Base-by-base conservation (phyloP, 1,284 basidiomycete species). In the Xerocomus cyaneibrunnescens region DNA sequence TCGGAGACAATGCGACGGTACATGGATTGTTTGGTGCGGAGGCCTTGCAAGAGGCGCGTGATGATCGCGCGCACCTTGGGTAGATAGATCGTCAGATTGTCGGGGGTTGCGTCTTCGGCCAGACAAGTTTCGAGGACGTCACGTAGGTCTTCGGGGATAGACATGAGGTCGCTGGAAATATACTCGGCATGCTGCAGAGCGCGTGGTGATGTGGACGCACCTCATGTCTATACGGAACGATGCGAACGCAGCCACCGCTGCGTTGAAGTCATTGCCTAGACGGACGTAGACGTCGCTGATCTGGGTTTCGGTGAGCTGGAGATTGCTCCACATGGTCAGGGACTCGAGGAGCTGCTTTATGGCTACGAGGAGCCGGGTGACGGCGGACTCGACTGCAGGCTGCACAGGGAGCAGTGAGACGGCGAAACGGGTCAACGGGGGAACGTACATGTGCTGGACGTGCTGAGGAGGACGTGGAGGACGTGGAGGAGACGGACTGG, bases 231-330 rank as follows among this genome's bases (percentile, higher is more conserved):
- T 97, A 48, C 88, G 86, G 59, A 88, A 94, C 21, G 81, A 77
- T 10, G 81, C 80, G 70, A 99, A 99, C 1, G 95, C 93, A 47
- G 87, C 81, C 34, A 95, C 92, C 23, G 94, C 94, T 17, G 86
- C 83, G 68, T 98, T 98, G 76, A 99, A 98, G 66, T 98, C 95
- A 71, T 99, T 98, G 19, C 96, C 96, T 17, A 99, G 78, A 42
- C 88, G 84, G 48, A 99, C 97, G 70, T 99, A 99, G 51, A 97
- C 90, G 70, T 98, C 93, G 76, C 94, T 97, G 60, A 99, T 94
- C 61, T 92, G 77, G 25, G 76, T 76, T 67, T 99, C 96, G 48
- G 84, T 79, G 55, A 92, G 79, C 56, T 85, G 78, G 41, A 84
- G 75, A 50, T 81, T 78, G 64, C 91, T 92, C 94, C 94, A 98